Percentiles rank a stretch among this genome's conserved stretches.
Conservation (phyloP, 1,284 basidiomycete genomes). For the Marasmius oreades region DNA sequence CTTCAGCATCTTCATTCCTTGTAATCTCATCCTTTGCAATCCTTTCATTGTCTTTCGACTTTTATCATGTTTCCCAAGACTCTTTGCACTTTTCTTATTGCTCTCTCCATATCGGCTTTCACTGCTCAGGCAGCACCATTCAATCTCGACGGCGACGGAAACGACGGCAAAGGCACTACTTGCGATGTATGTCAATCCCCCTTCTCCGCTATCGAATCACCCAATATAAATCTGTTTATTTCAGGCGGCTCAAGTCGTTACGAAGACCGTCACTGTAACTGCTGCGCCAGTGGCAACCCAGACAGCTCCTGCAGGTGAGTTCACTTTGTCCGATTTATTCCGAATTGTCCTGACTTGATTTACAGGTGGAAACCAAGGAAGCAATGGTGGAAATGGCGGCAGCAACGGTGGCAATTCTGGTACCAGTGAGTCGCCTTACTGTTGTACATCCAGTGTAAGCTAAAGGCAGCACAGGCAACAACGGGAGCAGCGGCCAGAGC, state of each 20-base stretch:
- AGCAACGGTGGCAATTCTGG: constrained; percentile 12
- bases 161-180: constrained; percentile 14
- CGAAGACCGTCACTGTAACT: constrained; percentile 22
- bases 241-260: constrained; percentile 6
- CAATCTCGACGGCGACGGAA: constrained; percentile 15
- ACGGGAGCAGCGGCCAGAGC: neutral
- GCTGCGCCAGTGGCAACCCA: constrained; percentile 24
- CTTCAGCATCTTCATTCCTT: constrained; percentile 15
- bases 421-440: neutral
- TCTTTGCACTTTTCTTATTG: constrained; percentile 27
- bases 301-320: constrained; percentile 8
- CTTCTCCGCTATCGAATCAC: neutral
- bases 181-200: constrained; percentile 9
- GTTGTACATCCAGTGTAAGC: neutral
- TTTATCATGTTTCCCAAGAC: constrained; percentile 29
- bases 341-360: neutral
- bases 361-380: neutral
- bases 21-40: constrained; percentile 2
- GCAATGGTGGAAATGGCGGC: constrained; percentile 7
- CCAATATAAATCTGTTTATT: neutral
- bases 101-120: constrained; percentile 26
- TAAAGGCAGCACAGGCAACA: neutral
- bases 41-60: constrained; percentile 8
- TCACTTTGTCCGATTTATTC: too few species aligned
- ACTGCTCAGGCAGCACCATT: constrained; percentile 22